Conservation (phyloP, 1,284 basidiomycete genomes). For the Exobasidium cylindrosporum region DNA sequence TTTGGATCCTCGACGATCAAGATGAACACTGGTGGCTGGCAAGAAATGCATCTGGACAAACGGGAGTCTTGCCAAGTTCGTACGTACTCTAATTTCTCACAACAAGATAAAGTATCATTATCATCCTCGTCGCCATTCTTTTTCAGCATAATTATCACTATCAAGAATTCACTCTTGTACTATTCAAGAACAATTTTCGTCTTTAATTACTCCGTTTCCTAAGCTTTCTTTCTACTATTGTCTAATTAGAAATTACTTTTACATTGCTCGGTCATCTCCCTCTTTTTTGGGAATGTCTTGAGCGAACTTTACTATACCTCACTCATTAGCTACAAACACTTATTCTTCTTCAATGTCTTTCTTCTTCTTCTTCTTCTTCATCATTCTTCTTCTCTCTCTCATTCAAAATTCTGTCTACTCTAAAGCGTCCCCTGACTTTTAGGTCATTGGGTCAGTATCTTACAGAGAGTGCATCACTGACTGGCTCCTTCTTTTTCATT, state of each 20-base stretch:
- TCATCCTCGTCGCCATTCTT: not conserved
- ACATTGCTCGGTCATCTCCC: too few species aligned
- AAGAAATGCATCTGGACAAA: conserved; percentile 30
- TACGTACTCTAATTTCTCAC: conserved; percentile 40
- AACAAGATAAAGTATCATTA: too few species aligned
- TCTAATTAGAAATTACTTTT: too few species aligned
- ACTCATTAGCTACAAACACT: too few species aligned
- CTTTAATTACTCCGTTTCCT: not conserved
- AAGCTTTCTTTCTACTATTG: too few species aligned
- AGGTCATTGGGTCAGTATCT: conserved; percentile 2
- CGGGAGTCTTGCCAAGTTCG: conserved; percentile 44
- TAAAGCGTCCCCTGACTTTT: too few species aligned
- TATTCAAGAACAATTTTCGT: not conserved
- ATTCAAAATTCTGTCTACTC: too few species aligned
- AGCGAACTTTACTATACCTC: too few species aligned
- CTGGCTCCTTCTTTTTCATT: too few species aligned
- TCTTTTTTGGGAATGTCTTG: too few species aligned
- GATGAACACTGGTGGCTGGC: conserved; percentile 50
- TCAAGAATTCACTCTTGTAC: not conserved
- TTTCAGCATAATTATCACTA: not conserved
- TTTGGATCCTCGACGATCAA: conserved; percentile 44
- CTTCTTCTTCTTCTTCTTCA: not conserved
- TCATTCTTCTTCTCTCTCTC: not conserved
- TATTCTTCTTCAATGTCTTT: too few species aligned
- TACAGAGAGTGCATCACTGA: too few species aligned